A percentile compares a stretch with the other conserved stretches of the same genome.
These are phyloP conservation scores for Prunus persica DNA, from an alignment of 306 rosid species.

Conservation along the genomic window Prunus_persica_NCBIv2 NC_034014.1:27234001-27234500, in stretches of 20 bases:
- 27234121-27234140: background rate
- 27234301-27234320: background rate
- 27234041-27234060: too few species aligned
- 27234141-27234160: background rate
- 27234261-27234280: background rate
- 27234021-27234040: background rate
- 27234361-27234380: background rate
- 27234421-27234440: background rate
- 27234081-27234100: too few species aligned
- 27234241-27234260: background rate
- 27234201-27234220: background rate
- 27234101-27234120: too few species aligned
- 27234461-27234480: background rate
- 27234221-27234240: background rate
- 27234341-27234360: background rate
- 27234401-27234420: background rate
- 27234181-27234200: background rate
- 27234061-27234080: rapidly evolving
- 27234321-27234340: background rate
- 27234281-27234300: background rate
- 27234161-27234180: background rate
- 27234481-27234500: too few species aligned
- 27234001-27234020: background rate
- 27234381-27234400: background rate
- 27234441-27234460: background rate